Percentiles rank a stretch among this genome's conserved stretches.
phyloP scores from a whole-genome alignment of 2,329 filamentous ascomycete species.

The Sarocladiaceae sp. region DNA sequence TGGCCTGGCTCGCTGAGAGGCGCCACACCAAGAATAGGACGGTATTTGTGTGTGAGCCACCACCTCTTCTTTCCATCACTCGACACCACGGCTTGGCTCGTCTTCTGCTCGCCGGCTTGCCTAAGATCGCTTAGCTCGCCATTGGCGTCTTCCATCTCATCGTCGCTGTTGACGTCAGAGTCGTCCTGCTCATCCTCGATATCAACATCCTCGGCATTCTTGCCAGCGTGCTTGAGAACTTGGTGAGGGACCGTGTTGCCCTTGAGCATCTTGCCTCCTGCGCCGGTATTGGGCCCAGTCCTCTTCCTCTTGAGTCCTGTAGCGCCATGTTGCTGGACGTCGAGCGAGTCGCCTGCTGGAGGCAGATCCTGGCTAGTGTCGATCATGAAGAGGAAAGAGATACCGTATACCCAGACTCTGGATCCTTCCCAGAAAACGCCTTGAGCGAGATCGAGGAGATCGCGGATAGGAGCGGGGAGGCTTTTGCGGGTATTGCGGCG shows the following conservation, averaged over 20 bases:
- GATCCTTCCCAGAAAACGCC: conserved; percentile 78
- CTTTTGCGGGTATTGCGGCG: conserved; percentile 72
- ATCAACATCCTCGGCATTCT: conserved; percentile 35
- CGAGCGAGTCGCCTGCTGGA: conserved; percentile 22
- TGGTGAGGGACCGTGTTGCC: conserved; percentile 40
- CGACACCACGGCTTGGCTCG: neutral
- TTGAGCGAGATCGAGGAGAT: conserved; percentile 75
- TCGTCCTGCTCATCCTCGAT: conserved; percentile 33
- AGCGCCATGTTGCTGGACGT: conserved; percentile 19
- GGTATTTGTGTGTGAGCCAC: conserved; percentile 91
- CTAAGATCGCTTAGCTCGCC: conserved; percentile 31
- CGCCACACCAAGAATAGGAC: conserved; percentile 78
- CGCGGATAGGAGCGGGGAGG: conserved; percentile 70
- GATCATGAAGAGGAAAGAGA: conserved; percentile 87
- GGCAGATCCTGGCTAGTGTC: conserved; percentile 70
- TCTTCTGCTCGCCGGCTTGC: conserved; percentile 11
- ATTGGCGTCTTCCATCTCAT: conserved; percentile 29
- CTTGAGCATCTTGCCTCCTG: conserved; percentile 47
- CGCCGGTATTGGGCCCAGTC: conserved; percentile 41
- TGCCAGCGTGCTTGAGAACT: conserved; percentile 34
- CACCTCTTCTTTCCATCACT: conserved; percentile 27
- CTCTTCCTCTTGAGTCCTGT: conserved; percentile 52
- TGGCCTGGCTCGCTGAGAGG: conserved; percentile 37
- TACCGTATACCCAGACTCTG: conserved; percentile 83
- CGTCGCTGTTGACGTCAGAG: conserved; percentile 31